Conservation (phyloP, 208 protist species). For the Leishmania tropica region DNA sequence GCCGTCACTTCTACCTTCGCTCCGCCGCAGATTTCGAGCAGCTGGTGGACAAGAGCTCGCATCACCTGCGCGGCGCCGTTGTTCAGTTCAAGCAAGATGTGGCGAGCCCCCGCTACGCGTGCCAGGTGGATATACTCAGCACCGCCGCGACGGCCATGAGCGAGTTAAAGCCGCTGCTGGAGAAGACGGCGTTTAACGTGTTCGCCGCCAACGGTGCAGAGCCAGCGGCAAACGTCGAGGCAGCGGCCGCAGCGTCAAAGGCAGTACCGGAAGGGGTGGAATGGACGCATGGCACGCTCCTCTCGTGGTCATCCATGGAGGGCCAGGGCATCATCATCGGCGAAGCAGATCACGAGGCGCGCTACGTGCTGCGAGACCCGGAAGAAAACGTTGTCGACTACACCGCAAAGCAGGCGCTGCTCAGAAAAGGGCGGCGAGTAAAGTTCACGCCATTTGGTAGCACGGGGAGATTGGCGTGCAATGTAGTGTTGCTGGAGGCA, state of each 20-base stretch:
- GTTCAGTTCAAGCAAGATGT: slow-evolving; percentile 67
- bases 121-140: slow-evolving; percentile 70
- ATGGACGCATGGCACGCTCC: slow-evolving; percentile 68
- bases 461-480: slow-evolving; percentile 66
- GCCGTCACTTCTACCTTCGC: slow-evolving; percentile 71
- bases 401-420: slow-evolving; percentile 34
- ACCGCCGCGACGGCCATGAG: slow-evolving; percentile 40
- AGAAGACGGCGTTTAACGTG: slow-evolving; percentile 3
- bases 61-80: slow-evolving; percentile 77
- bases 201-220: not conserved
- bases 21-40: slow-evolving; percentile 80
- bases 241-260: not conserved
- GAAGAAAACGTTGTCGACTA: slow-evolving; percentile 77
- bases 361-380: slow-evolving; percentile 85
- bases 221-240: not conserved
- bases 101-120: slow-evolving; percentile 52
- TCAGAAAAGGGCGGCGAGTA: slow-evolving; percentile 71
- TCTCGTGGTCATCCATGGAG: slow-evolving; percentile 77
- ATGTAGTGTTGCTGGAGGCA: slow-evolving; percentile 63
- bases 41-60: slow-evolving; percentile 64
- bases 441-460: slow-evolving; percentile 76
- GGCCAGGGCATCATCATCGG: slow-evolving; percentile 85
- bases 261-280: slow-evolving; percentile 37
- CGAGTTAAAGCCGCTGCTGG: slow-evolving; percentile 58
- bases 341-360: slow-evolving; percentile 38